Evolutionary conservation across 73 alveolate species (phyloP).

Genomic region (Diophrys appendiculata): DNA sequence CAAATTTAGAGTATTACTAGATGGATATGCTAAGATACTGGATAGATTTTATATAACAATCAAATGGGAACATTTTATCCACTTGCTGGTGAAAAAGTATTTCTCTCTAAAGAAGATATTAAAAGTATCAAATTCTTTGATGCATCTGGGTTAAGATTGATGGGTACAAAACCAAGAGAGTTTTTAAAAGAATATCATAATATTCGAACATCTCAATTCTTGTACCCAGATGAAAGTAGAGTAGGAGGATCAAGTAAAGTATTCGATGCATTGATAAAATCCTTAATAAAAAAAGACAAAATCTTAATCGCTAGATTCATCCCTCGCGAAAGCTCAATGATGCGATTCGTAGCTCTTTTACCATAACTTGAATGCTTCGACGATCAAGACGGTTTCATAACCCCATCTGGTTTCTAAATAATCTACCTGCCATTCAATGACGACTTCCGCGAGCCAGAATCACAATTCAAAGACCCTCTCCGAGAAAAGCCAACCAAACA

Average conservation of each 20-base stretch:
- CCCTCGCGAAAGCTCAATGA: slow-evolving; percentile 89
- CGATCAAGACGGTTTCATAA: slow-evolving; percentile 65
- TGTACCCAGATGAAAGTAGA: slow-evolving; percentile 96
- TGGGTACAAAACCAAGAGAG: slow-evolving; percentile 92
- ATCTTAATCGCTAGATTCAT: slow-evolving; percentile 95
- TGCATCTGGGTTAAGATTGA: slow-evolving; percentile 90
- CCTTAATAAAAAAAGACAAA: slow-evolving; percentile 87
- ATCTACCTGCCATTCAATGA: slow-evolving; percentile 87
- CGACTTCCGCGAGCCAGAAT: slow-evolving; percentile 72
- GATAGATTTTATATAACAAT: slow-evolving; percentile 85
- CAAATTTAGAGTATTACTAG: slow-evolving; percentile 76
- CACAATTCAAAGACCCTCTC: slow-evolving; percentile 39
- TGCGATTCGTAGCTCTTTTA: slow-evolving; percentile 92
- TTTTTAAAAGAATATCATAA: slow-evolving; percentile 92
- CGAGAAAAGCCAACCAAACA: slow-evolving; percentile 26
- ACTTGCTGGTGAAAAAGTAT: slow-evolving; percentile 92
- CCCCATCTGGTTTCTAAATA: slow-evolving; percentile 87
- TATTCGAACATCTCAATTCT: slow-evolving; percentile 89
- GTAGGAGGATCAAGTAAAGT: slow-evolving; percentile 89
- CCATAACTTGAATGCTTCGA: slow-evolving; percentile 84
- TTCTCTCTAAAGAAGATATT: slow-evolving; percentile 86
- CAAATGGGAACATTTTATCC: slow-evolving; percentile 89
- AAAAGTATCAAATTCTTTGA: slow-evolving; percentile 88
- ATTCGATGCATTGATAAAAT: slow-evolving; percentile 91
- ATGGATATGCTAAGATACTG: slow-evolving; percentile 90